Base-by-base conservation (phyloP, 208 protist genomes). In the Polymyxa betae region DNA sequence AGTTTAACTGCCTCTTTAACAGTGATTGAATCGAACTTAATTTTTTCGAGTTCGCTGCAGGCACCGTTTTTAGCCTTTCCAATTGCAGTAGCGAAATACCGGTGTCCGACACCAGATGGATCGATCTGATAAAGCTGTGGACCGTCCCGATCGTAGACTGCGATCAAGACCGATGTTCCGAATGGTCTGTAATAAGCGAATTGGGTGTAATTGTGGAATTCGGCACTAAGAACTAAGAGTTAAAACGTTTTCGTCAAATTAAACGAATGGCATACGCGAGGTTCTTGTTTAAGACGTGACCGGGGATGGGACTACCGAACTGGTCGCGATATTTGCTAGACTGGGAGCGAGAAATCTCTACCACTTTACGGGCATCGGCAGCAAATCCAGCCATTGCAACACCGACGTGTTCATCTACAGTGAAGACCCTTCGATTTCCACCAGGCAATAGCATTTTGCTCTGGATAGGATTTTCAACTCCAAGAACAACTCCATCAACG, bases 1-100 rank as follows among this genome's bases (percentile, higher is more conserved):
- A 97, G 96, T 88, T 94, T 94, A 68, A 99, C 94, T 29, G 97
- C 98, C 93, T 99, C 97, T 0, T 94, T 92, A 88, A 95, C 96
- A 0, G 97, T 98, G 46, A 98, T 92, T 64, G 94, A 96, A 12
- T 89, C 64, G 64, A 99, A 97, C 89, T 98, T 95, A 38, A 99
- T 93, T 93, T 99, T 99, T 95, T 99, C 98, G 20, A 99, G 92
- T 94, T 99, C 98, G 41, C 97, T 98, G 92, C 99, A 98, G n/a
- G 98, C 98, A 10, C 97, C 95, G 64, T 97, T 97, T 94, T 98
- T 98, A 24, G 95, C 97, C 93, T 99, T 99, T 32, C 98, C 98
- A n/a, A 98, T 93, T 20, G 98, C 97, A 72, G 96, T 93, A 29
- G 95, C 98, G 92, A 96, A 97, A 95, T 98, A 99, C 45, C 88